Evolutionary conservation across 2,329 filamentous ascomycete genomes (phyloP), one percentile per base, ranked within the genome.

Genomic region (Chrysoporthe deuterocubensis): DNA sequence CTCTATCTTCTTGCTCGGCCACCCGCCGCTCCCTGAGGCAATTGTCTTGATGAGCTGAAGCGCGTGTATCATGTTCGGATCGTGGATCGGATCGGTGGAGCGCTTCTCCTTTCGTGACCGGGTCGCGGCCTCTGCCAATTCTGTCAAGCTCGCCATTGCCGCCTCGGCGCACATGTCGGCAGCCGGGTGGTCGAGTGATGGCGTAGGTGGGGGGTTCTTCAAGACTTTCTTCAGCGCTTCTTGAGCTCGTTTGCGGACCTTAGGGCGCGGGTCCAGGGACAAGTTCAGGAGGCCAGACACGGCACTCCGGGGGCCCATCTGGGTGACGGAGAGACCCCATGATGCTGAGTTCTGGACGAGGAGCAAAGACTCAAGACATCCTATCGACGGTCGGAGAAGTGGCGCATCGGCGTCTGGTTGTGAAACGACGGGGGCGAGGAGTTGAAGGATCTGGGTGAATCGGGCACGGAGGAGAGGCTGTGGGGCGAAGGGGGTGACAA

Each of bases 1-100:
- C 80, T 99, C 96, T 65, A 97, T 97, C 81, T 97, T 97, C 82
- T 92, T 93, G 82, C 92, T 97, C 0, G 96, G 96, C 96, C 96
- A 99, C 62, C 96, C 96, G 52, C 93, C 92, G 68, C 93, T 95
- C 5, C 93, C 93, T 3, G 87, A 85, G 0, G 96, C 94, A 69
- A 99, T 88, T 0, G 92, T 92, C 84, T 97, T 97, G 71, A 97
- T 91, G 66, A 99, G 83, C 75, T 99, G 95, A 70, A 99, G 83
- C 2, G 94, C 91, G 77, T 98, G 96, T 72, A 98, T 97, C 62
- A 98, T 84, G 42, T 89, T 89, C 2, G 96, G 94, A 70, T 97
- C 93, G 75, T 94, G 88, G 65, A 85, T 83, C 11, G 87, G 81
- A 18, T 85, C 83, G 14, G 84, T 81, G 67, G 84, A 80, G 74